Percentiles rank a stretch among this genome's conserved stretches.
These are phyloP conservation scores for Saccharum hybrid DNA, from an alignment of 202 grass and related monocot species.

Conservation along the genomic window DNA sequence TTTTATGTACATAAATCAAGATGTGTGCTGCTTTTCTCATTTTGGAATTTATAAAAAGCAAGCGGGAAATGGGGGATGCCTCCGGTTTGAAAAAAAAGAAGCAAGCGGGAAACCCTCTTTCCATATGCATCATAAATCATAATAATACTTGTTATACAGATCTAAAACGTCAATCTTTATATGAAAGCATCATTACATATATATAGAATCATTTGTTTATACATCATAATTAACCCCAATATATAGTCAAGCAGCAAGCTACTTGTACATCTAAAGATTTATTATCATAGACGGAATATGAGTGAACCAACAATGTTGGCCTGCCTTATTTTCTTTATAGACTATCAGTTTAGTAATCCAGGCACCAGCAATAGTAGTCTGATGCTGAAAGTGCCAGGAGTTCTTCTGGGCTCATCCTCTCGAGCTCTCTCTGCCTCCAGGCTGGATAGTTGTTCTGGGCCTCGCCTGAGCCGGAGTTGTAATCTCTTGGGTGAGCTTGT, in stretches of 20 bases:
- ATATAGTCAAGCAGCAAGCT: conserved; percentile 38
- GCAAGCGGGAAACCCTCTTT: not conserved
- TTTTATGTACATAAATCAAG: conserved; percentile 20
- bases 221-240: conserved; percentile 26
- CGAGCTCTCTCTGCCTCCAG: conserved; percentile 80
- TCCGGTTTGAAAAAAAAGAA: not conserved
- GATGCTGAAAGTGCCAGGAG: conserved; percentile 74
- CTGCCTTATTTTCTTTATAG: conserved; percentile 43
- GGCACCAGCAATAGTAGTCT: conserved; percentile 92
- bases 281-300: conserved; percentile 34
- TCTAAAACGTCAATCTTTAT: conserved; percentile 26
- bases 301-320: conserved; percentile 31
- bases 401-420: conserved; percentile 87
- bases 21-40: conserved; percentile 6
- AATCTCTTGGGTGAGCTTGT: conserved; percentile 65
- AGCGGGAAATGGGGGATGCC: not conserved
- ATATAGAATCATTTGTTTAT: conserved; percentile 15
- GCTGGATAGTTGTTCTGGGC: conserved; percentile 62
- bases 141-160: conserved; percentile 35
- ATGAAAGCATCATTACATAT: conserved; percentile 28
- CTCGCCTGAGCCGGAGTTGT: conserved; percentile 59
- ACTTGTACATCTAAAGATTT: conserved; percentile 39
- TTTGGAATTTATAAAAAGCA: conserved; percentile 16
- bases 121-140: conserved; percentile 16
- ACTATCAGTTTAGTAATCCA: conserved; percentile 58